Base-by-base conservation (phyloP, 257 asterid genomes). In the Orobanche coerulescens region DNA sequence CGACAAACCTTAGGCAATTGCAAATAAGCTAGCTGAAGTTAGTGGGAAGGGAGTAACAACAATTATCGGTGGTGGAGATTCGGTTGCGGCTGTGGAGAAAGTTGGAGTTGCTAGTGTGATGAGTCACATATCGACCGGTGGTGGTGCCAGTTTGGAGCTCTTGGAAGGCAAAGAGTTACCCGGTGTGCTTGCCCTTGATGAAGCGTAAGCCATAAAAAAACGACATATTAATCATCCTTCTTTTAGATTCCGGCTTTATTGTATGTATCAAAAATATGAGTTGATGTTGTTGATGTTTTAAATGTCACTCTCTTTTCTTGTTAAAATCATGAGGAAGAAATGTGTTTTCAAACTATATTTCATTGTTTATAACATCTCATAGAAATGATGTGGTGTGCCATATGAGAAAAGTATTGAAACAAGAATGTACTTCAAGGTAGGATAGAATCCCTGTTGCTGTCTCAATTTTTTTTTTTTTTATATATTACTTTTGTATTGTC, bases 111-210 rank as follows among this genome's bases (percentile, higher is more conserved):
- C 95, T 5, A 58, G 46, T 16, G 86, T 75, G 52, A 89, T 89
- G 95, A 89, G 97, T 82, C 97, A 89, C 83, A 89, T 89, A 57
- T 89, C 97, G 16, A 89, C 97, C 0, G 97, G 95, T 47, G 94
- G 97, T 52, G 97, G 97, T 58, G 97, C 97, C 67, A 86, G 97
- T 76, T 70, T 89, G 85, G 97, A 89, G 83, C 85, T 89, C 5
- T 73, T 89, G 73, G 94, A 89, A 77, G 97, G 97, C 40, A 89
- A 89, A 71, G 75, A 58, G 61, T 86, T 89, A 28, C 97, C 97
- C 1, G 94, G 95, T n/a, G 95, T 89, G 43, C 68, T 82, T 55
- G 95, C 97, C 28, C 85, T 89, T 2, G 95, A 89, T 30, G 97
- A 86, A 66, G 96, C 94, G 71, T 81, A 73, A 84, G 65, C 16